Percentiles rank a stretch among this genome's conserved stretches.
These are phyloP conservation scores for Austroboletus eburneus DNA, from an alignment of 768 basidiomycete genomes.

Conservation along the genomic window DNA sequence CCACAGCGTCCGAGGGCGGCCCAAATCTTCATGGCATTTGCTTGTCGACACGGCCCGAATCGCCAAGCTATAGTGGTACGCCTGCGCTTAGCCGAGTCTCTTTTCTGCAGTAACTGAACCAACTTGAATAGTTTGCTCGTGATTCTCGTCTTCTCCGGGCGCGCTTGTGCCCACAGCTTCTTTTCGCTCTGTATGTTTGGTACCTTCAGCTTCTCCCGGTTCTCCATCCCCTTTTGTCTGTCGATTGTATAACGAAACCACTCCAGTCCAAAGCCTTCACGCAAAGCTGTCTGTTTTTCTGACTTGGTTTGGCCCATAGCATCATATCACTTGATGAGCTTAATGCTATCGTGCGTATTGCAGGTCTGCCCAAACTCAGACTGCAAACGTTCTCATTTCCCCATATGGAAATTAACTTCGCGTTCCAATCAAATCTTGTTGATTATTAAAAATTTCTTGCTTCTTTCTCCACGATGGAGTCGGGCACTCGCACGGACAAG, in stretches of 20 bases:
- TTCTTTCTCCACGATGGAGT: constrained; percentile 15
- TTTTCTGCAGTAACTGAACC: neutral
- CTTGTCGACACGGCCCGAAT: neutral
- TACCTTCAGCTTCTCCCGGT: neutral
- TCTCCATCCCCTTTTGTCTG: neutral
- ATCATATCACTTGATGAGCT: too few relatives aligned
- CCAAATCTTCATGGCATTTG: neutral
- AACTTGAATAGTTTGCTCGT: neutral
- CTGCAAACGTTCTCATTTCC: neutral
- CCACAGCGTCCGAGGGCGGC: neutral
- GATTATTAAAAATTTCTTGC: neutral
- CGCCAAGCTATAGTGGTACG: neutral
- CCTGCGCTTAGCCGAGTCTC: neutral
- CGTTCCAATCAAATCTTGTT: constrained; percentile 1
- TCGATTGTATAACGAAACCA: neutral
- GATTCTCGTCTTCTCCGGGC: neutral
- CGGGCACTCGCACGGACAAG: constrained; percentile 4
- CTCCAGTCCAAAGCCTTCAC: too few relatives aligned
- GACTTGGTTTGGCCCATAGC: neutral
- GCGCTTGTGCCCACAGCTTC: neutral
- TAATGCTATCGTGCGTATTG: too few relatives aligned
- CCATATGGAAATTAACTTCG: neutral
- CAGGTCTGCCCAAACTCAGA: too few relatives aligned
- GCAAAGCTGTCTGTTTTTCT: too few relatives aligned
- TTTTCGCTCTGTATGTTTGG: neutral